These are phyloP conservation scores for Mucor lusitanicus DNA, from an alignment of 371 early-diverging fungal genomes.

Conservation along the genomic window DNA sequence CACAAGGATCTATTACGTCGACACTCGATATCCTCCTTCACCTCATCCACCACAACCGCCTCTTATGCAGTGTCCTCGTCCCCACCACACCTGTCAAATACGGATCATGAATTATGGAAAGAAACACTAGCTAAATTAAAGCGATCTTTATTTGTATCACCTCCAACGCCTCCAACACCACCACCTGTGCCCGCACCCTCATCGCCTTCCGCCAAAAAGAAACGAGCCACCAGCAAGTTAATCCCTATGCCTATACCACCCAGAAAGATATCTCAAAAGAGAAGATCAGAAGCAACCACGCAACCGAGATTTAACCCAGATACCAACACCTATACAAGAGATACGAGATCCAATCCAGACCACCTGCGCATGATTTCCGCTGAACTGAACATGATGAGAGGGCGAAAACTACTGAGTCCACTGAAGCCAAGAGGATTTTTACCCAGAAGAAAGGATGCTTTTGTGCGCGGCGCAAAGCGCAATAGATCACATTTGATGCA, in stretches of 20 bases:
- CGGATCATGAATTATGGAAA: conserved; percentile 25
- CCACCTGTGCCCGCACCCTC: conserved; percentile 12
- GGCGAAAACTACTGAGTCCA: conserved; percentile 56
- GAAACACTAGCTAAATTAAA: conserved; percentile 23
- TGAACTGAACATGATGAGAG: conserved; percentile 63
- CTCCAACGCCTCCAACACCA: background rate
- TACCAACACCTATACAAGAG: conserved; percentile 55
- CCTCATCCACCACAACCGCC: conserved; percentile 35
- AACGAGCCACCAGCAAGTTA: conserved; percentile 8
- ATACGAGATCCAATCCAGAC: conserved; percentile 64
- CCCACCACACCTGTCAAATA: conserved; percentile 29
- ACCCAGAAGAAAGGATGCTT: conserved; percentile 56
- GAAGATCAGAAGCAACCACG: conserved; percentile 54
- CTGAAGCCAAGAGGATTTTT: conserved; percentile 64
- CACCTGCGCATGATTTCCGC: conserved; percentile 64
- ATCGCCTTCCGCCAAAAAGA: conserved; percentile 6
- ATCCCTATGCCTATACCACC: conserved; percentile 54
- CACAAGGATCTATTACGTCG: conserved; percentile 27
- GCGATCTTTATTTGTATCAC: conserved; percentile 11
- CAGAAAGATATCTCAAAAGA: conserved; percentile 26
- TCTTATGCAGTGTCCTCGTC: conserved; percentile 44
- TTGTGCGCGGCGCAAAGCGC: conserved; percentile 35
- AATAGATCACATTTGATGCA: conserved; percentile 28
- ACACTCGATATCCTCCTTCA: conserved; percentile 37
- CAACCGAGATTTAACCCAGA: conserved; percentile 53